Evolutionary conservation across 2,329 filamentous ascomycete genomes (phyloP).

Genomic region (Colletotrichum sp.): DNA sequence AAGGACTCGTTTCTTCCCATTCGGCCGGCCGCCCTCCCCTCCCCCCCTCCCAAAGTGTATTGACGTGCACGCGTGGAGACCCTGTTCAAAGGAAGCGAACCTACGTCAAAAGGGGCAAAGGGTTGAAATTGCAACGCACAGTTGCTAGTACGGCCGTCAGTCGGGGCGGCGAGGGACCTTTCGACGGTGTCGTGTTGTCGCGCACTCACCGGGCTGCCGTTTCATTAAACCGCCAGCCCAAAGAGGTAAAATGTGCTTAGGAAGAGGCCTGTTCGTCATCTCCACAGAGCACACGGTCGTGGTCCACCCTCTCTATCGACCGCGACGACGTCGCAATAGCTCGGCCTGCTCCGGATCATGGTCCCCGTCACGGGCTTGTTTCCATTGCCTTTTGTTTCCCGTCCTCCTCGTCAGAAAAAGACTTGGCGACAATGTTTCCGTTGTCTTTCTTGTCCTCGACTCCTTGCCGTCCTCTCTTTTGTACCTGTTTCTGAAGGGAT

Average conservation of each 20-base stretch:
- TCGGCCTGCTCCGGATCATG: slow-evolving; percentile 15
- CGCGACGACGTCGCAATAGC: slow-evolving; percentile 17
- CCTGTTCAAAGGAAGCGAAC: not conserved
- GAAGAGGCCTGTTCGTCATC: slow-evolving; percentile 16
- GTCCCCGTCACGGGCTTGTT: not conserved
- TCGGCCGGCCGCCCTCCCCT: not conserved
- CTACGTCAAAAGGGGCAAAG: slow-evolving; percentile 5
- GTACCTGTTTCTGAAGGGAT: slow-evolving; percentile 12
- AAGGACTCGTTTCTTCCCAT: not conserved
- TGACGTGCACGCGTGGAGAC: slow-evolving; percentile 18
- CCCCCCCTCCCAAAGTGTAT: not conserved
- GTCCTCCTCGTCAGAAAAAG: not conserved
- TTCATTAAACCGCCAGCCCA: slow-evolving; percentile 18
- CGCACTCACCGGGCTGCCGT: slow-evolving; percentile 12
- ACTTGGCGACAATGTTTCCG: not conserved
- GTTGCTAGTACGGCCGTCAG: not conserved
- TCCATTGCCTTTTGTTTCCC: slow-evolving; percentile 11
- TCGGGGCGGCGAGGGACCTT: not conserved
- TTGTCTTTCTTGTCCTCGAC: not conserved
- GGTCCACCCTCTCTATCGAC: slow-evolving; percentile 8
- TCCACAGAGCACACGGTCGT: slow-evolving; percentile 14
- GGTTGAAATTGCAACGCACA: slow-evolving; percentile 8
- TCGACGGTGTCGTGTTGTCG: not conserved
- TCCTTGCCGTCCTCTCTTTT: slow-evolving; percentile 5
- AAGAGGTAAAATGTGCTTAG: slow-evolving; percentile 10